Conservation (phyloP, 116 monocot species). For the Phalaenopsis hybrid region DNA sequence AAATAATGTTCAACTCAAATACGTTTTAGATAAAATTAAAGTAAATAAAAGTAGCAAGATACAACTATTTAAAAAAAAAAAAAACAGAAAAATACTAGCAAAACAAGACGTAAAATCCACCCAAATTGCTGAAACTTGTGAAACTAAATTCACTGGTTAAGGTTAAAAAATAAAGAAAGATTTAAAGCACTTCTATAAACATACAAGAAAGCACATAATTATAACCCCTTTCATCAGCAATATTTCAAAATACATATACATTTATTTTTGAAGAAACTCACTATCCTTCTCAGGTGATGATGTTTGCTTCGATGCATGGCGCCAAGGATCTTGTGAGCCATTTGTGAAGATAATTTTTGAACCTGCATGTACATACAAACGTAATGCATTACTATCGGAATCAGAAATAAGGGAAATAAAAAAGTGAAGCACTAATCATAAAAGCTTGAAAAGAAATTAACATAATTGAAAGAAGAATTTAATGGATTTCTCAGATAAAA, state of each 20-base stretch:
- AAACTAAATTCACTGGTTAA: neutral
- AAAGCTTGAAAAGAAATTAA: neutral
- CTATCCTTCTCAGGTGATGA: slow-evolving; percentile 61
- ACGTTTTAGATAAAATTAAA: too few relatives aligned
- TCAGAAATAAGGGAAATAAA: neutral
- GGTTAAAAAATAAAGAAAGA: neutral
- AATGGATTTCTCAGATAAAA: neutral
- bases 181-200: neutral
- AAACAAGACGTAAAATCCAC: neutral
- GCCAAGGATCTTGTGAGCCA: slow-evolving; percentile 99
- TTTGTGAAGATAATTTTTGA: slow-evolving; percentile 83
- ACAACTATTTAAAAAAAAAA: too few relatives aligned
- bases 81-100: too few relatives aligned
- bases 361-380: slow-evolving; percentile 35
- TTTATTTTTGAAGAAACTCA: slow-evolving; percentile 30
- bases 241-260: neutral
- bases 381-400: neutral
- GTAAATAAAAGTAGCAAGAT: too few relatives aligned
- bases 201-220: neutral
- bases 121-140: neutral
- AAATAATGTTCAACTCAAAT: too few relatives aligned
- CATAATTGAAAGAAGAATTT: neutral
- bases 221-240: neutral
- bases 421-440: neutral
- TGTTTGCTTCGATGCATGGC: slow-evolving; percentile 89